These are phyloP conservation scores for Plenodomus lindquistii DNA, from an alignment of 2,329 filamentous ascomycete species.

Conservation along the genomic window DNA sequence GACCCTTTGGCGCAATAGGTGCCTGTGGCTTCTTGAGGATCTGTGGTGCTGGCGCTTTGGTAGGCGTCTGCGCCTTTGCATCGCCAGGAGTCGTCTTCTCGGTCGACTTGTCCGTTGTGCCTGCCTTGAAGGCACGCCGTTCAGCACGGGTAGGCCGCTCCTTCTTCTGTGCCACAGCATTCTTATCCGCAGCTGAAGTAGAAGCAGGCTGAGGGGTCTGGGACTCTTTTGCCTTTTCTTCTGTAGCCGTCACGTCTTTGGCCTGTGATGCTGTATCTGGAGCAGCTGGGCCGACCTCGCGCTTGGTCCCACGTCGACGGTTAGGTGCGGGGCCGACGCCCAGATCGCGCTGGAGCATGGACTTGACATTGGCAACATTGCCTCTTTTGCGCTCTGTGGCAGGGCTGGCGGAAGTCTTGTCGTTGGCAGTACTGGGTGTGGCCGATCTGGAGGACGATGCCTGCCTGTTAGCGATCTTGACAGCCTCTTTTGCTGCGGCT, in stretches of 20 bases:
- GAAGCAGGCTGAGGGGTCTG: constrained; percentile 16
- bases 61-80: constrained; percentile 26
- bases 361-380: constrained; percentile 57
- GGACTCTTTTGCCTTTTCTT: constrained; percentile 36
- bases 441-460: constrained; percentile 40
- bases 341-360: constrained; percentile 65
- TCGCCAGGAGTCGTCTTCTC: constrained; percentile 26
- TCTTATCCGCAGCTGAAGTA: constrained; percentile 28
- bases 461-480: constrained; percentile 61
- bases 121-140: constrained; percentile 44
- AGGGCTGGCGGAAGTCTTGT: constrained; percentile 46
- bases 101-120: constrained; percentile 38
- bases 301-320: constrained; percentile 46
- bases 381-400: constrained; percentile 57
- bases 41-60: constrained; percentile 37
- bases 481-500: constrained; percentile 60
- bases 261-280: constrained; percentile 24
- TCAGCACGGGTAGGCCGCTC: constrained; percentile 45
- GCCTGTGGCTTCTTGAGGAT: constrained; percentile 47
- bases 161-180: constrained; percentile 39
- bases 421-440: constrained; percentile 23
- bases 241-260: constrained; percentile 31
- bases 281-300: constrained; percentile 31
- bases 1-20: constrained; percentile 34
- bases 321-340: constrained; percentile 55